A percentile compares a stretch with the other conserved stretches of the same genome.
Evolutionary conservation across 1,284 basidiomycete species (phyloP).

Genomic region (Ustilago bromivora): DNA sequence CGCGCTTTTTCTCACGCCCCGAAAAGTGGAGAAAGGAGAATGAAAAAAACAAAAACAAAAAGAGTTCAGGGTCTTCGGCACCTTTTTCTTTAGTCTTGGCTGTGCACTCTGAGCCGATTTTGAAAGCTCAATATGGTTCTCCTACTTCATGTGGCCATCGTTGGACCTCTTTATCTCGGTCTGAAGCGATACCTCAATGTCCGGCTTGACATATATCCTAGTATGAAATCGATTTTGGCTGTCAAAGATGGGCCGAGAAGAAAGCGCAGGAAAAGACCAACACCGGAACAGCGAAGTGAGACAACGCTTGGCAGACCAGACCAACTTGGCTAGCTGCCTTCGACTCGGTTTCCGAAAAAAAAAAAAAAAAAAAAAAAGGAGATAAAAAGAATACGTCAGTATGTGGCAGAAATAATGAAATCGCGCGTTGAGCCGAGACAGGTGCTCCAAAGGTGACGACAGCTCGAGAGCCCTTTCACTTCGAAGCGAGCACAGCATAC

Average conservation of each 20-base stretch:
- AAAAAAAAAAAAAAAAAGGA: neutral
- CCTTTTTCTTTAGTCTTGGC: neutral
- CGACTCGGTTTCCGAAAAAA: neutral
- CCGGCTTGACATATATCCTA: no score
- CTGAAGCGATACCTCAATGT: no score
- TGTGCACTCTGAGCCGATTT: neutral
- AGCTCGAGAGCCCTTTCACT: neutral
- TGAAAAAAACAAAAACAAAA: neutral
- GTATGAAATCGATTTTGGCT: no score
- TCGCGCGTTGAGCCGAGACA: constrained; percentile 4
- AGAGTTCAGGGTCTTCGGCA: neutral
- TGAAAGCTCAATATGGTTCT: neutral
- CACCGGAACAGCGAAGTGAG: constrained; percentile 6
- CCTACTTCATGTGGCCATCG: no score
- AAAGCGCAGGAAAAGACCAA: neutral
- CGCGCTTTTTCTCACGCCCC: constrained; percentile 5
- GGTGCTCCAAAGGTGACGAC: neutral
- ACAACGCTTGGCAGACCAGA: neutral
- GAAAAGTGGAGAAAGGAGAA: neutral
- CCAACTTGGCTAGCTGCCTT: no score
- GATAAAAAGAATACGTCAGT: neutral
- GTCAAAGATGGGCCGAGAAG: neutral
- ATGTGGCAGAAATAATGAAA: neutral
- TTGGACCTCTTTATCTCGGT: no score
- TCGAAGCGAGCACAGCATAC: constrained; percentile 1